Base-by-base conservation (phyloP, 2,329 filamentous ascomycete genomes). In the Alternaria triticimaculans region DNA sequence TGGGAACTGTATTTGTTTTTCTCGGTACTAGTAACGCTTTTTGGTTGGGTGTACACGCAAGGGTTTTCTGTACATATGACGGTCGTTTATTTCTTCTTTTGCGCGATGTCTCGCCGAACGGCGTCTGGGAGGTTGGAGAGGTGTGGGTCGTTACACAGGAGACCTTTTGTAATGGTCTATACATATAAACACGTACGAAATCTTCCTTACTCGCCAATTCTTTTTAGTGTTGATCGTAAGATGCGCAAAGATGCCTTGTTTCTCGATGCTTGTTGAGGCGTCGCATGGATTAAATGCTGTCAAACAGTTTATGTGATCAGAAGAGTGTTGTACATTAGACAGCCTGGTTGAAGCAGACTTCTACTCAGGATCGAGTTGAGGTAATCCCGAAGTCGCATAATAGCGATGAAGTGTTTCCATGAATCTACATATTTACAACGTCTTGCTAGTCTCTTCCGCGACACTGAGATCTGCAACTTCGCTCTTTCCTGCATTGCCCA, bases 401-500 rank as follows among this genome's bases (percentile, higher is more conserved):
- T 28, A 44, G 49, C 18, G 5, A 37, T 30, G 15, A 7, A 6
- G 9, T 44, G 11, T 41, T 23, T 6, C 12, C 12, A 41, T 41
- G 3, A 5, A 30, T 20, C 11, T 33, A 20, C 2, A 56, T 7
- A 49, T 37, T 48, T 48, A 63, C 33, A 55, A 21, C 8, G 43
- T 41, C 44, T 63, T 60, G 14, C 49, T 57, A 5, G 49, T 45
- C 30, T 63, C 56, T 15, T 63, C 60, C 2, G 55, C 59, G 2
- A 58, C 55, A 44, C 50, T 67, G 9, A 66, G 33, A 28, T 64
- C 60, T 6, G 68, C 64, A n/a, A 64, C 64, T 41, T 64, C 59
- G 11, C 46, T 30, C 44, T 69, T 54, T 23, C 57, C 50, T 7
- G 65, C 49, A n/a, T 56, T 63, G 9, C 69, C 72, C 21, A 74